A percentile compares a stretch with the other conserved stretches of the same genome.
Conservation (phyloP, 441 rosid species). For the Mallotus repandus region DNA sequence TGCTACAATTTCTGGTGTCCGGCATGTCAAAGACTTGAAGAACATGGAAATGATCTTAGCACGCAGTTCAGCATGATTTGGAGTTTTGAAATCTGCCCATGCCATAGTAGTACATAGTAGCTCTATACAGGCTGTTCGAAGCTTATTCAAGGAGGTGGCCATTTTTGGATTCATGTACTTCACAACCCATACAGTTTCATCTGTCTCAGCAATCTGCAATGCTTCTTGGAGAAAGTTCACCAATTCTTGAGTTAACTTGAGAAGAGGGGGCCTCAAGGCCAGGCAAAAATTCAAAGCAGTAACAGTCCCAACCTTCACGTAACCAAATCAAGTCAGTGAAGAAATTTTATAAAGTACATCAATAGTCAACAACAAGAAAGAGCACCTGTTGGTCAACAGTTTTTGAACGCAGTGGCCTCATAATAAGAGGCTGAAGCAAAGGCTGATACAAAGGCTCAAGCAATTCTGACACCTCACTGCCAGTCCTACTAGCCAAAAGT, state of each 20-base stretch:
- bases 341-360: constrained; percentile 21
- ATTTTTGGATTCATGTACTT: constrained; percentile 89
- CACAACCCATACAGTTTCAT: constrained; percentile 89
- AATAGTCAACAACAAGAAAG: constrained; percentile 25
- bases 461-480: constrained; percentile 95
- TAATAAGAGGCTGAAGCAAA: constrained; percentile 86
- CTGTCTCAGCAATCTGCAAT: constrained; percentile 97
- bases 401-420: constrained; percentile 83
- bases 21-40: constrained; percentile 94
- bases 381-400: constrained; percentile 98
- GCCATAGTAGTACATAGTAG: constrained; percentile 97
- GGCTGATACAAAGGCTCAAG: constrained; percentile 94
- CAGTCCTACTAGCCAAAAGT: constrained; percentile 97
- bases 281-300: constrained; percentile 95
- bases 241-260: constrained; percentile 93
- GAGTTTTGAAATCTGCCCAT: constrained; percentile 94
- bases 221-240: constrained; percentile 97
- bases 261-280: constrained; percentile 97
- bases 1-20: constrained; percentile 92
- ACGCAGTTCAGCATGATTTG: constrained; percentile 81
- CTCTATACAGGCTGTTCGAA: constrained; percentile 96
- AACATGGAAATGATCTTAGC: constrained; percentile 98
- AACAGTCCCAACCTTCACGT: constrained; percentile 86
- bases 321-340: constrained; percentile 34
- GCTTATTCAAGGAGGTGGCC: constrained; percentile 78